Conservation (phyloP, 2,329 filamentous ascomycete species). For the Ilyonectria destructans region DNA sequence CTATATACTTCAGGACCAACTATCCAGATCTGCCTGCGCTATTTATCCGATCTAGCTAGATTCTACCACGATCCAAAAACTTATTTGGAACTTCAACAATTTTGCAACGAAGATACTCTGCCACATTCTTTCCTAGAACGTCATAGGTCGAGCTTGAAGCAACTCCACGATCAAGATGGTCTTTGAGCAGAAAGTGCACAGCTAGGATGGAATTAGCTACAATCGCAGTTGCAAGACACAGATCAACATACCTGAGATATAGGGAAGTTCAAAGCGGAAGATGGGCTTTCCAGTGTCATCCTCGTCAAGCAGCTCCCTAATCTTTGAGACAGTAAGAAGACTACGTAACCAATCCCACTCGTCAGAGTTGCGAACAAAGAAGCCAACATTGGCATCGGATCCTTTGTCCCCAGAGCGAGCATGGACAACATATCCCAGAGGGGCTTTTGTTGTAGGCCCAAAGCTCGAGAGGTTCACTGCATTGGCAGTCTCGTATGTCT, state of each 20-base stretch:
- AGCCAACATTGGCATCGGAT: conserved; percentile 7
- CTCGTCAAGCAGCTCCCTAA: neutral
- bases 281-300: conserved; percentile 11
- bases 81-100: conserved; percentile 58
- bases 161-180: conserved; percentile 60
- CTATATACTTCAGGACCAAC: too few relatives aligned
- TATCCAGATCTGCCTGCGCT: too few relatives aligned
- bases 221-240: too few relatives aligned
- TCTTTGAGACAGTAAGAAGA: neutral
- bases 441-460: conserved; percentile 41
- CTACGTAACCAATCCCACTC: conserved; percentile 16
- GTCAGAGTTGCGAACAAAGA: conserved; percentile 3
- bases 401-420: conserved; percentile 42
- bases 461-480: conserved; percentile 24
- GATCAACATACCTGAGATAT: conserved; percentile 9
- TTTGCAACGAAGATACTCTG: conserved; percentile 60
- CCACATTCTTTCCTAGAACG: conserved; percentile 60
- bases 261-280: conserved; percentile 7
- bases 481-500: conserved; percentile 40
- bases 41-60: too few relatives aligned
- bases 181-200: conserved; percentile 58
- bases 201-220: conserved; percentile 33
- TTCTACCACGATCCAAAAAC: conserved; percentile 56
- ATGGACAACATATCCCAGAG: conserved; percentile 46
- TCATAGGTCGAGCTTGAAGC: conserved; percentile 58